Evolutionary conservation across 1,284 basidiomycete species (phyloP).

Genomic region (Papiliotrema nemorosa): DNA sequence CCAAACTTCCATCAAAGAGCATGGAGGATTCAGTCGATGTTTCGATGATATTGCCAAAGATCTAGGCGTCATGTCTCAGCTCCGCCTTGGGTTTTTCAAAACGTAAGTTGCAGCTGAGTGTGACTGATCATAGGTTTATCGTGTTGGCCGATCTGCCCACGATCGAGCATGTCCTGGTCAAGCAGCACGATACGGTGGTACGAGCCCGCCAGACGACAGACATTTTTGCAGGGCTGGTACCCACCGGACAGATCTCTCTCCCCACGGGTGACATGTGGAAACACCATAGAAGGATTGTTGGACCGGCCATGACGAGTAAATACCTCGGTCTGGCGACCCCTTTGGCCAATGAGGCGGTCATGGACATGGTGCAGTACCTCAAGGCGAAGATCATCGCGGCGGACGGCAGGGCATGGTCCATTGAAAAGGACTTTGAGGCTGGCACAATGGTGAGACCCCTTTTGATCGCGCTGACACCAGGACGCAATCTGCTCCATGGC

Average conservation of each 20-base stretch:
- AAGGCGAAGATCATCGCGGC: constrained; percentile 11
- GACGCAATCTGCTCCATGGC: constrained; percentile 35
- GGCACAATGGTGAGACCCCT: constrained; percentile 22
- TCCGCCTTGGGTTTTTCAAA: constrained; percentile 15
- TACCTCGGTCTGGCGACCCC: constrained; percentile 29
- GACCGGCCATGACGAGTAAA: constrained; percentile 31
- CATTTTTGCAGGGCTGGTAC: constrained; percentile 22
- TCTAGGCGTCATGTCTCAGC: constrained; percentile 21
- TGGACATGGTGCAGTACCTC: constrained; percentile 22
- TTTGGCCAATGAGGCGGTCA: constrained; percentile 17
- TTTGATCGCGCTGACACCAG: constrained; percentile 3
- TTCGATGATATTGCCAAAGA: constrained; percentile 19
- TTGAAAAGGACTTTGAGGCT: constrained; percentile 17
- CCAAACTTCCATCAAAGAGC: constrained; percentile 3
- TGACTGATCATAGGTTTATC: constrained; percentile 15
- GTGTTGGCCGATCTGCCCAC: constrained; percentile 21
- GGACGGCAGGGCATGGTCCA: constrained; percentile 9
- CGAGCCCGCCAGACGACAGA: constrained; percentile 17
- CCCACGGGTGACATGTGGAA: constrained; percentile 24
- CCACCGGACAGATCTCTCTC: constrained; percentile 23
- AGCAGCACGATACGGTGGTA: constrained; percentile 18
- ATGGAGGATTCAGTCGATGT: constrained; percentile 11
- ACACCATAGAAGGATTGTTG: constrained; percentile 29
- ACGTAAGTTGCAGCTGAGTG: constrained; percentile 11
- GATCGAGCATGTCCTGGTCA: constrained; percentile 18